Conservation (phyloP, 1,284 basidiomycete genomes). For the Malassezia arunalokei region DNA sequence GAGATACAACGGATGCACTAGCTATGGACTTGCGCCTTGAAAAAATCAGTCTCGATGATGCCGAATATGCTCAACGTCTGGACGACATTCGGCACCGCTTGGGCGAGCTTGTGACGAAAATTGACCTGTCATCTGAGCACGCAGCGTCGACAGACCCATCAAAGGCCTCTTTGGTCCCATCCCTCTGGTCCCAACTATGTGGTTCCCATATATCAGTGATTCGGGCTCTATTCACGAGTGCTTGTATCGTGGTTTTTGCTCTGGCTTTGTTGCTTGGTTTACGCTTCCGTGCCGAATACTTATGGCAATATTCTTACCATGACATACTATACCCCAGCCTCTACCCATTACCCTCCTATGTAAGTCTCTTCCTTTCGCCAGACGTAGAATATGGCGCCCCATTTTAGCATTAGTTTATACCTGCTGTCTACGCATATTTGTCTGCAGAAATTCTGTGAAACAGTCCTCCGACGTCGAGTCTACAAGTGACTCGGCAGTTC, state of each 20-base stretch:
- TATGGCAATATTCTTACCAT: conserved; percentile 7
- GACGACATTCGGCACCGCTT: conserved; percentile 7
- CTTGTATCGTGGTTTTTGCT: not conserved
- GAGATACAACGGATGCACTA: not conserved
- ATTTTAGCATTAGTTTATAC: not conserved
- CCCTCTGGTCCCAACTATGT: no score
- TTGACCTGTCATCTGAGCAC: not conserved
- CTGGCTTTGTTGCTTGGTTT: not conserved
- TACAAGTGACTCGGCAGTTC: no score
- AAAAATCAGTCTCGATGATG: conserved; percentile 10
- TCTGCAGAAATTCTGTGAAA: no score
- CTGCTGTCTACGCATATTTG: no score
- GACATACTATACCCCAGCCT: conserved; percentile 7
- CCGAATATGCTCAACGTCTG: conserved; percentile 11
- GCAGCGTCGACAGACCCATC: no score
- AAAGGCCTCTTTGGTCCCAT: no score
- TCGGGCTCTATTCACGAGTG: not conserved
- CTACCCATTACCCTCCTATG: not conserved
- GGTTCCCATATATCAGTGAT: not conserved
- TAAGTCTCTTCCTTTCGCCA: not conserved
- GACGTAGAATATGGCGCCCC: conserved; percentile 6
- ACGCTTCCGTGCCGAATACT: conserved; percentile 4
- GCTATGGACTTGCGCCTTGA: conserved; percentile 4
- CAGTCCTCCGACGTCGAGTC: no score
- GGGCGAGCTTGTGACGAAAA: conserved; percentile 1